These are phyloP conservation scores for Linnemannia exigua DNA, from an alignment of 192 early-diverging fungal genomes.

Conservation along the genomic window DNA sequence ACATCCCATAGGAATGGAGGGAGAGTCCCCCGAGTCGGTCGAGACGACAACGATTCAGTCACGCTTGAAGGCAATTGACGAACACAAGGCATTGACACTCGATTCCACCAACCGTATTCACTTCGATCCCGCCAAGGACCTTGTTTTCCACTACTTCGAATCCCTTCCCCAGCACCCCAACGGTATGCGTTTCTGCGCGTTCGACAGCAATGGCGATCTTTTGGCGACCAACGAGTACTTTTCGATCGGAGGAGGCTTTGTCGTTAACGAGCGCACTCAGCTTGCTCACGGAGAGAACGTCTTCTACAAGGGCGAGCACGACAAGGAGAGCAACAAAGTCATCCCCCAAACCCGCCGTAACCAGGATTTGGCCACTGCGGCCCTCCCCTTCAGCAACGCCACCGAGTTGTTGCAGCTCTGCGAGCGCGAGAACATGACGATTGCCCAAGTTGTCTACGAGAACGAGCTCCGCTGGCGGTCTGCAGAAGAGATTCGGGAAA, in stretches of 20 bases:
- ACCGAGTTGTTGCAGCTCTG: slow-evolving; percentile 86
- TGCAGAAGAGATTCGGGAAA: slow-evolving; percentile 82
- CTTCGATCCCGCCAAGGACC: slow-evolving; percentile 87
- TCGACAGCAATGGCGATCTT: slow-evolving; percentile 83
- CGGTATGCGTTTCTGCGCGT: slow-evolving; percentile 95
- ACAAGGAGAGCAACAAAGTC: slow-evolving; percentile 52
- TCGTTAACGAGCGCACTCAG: slow-evolving; percentile 92
- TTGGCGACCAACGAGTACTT: slow-evolving; percentile 95
- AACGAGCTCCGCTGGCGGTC: slow-evolving; percentile 95
- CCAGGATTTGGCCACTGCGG: slow-evolving; percentile 82
- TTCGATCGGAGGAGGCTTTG: slow-evolving; percentile 96
- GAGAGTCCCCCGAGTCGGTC: slow-evolving; percentile 87
- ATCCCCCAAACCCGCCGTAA: slow-evolving; percentile 68
- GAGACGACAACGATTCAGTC: slow-evolving; percentile 85
- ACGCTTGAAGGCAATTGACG: slow-evolving; percentile 82
- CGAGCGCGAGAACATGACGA: slow-evolving; percentile 84
- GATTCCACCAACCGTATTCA: slow-evolving; percentile 82
- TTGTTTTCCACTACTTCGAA: slow-evolving; percentile 92
- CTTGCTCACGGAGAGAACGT: slow-evolving; percentile 76
- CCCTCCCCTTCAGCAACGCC: slow-evolving; percentile 88
- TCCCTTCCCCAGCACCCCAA: slow-evolving; percentile 95
- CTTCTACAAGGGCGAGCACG: slow-evolving; percentile 62
- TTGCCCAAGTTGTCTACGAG: slow-evolving; percentile 95
- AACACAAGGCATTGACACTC: slow-evolving; percentile 77
- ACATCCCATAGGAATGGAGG: slow-evolving; percentile 77